Conservation (phyloP, 805 yeast genomes). For the Monosporozyma unispora region DNA sequence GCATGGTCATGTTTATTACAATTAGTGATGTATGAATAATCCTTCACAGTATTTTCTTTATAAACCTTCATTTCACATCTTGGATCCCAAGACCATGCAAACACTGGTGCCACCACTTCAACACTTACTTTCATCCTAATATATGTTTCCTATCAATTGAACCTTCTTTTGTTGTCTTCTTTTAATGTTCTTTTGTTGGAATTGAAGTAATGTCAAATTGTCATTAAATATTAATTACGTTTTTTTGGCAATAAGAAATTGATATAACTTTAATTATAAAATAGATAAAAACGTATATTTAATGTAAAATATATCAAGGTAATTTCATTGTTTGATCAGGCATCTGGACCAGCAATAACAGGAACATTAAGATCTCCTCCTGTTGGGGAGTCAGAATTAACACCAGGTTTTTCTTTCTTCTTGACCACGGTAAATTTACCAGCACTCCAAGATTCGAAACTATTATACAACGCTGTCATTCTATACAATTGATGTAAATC, state of each 20-base stretch:
- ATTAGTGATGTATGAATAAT: neutral
- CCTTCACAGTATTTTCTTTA: neutral
- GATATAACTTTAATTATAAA: too few species aligned
- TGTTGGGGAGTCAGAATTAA: neutral
- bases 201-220: neutral
- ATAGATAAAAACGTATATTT: neutral
- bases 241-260: neutral
- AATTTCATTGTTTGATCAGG: too few species aligned
- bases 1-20: neutral
- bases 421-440: constrained; percentile 12
- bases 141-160: too few species aligned
- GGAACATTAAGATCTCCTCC: neutral
- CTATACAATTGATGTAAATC: constrained; percentile 61
- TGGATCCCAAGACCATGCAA: constrained; percentile 29
- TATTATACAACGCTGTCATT: constrained; percentile 42
- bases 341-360: neutral
- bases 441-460: constrained; percentile 34
- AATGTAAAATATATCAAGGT: neutral
- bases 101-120: constrained; percentile 18
- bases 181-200: neutral
- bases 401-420: neutral
- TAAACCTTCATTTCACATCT: neutral
- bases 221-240: too few species aligned
- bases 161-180: neutral
- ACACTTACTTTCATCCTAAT: constrained; percentile 19